A percentile compares a stretch with the other conserved stretches of the same genome.
These are phyloP conservation scores for Aureobasidium melanogenum DNA, from an alignment of 2,329 filamentous ascomycete species.

Conservation along the genomic window DNA sequence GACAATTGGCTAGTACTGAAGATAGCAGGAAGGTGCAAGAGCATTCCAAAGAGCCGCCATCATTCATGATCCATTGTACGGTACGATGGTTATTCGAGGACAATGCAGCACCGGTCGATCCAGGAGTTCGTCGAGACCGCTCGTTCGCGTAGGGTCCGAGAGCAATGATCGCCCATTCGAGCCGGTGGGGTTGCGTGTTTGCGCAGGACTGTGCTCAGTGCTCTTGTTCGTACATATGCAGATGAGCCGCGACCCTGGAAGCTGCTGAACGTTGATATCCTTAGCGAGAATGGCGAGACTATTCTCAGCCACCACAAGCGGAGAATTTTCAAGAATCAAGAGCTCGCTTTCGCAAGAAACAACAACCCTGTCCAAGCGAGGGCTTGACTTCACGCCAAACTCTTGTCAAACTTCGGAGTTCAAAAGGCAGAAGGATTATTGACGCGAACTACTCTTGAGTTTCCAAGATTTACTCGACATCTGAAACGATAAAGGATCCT, in stretches of 20 bases:
- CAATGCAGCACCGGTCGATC: not conserved
- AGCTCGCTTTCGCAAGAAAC: not conserved
- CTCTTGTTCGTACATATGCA: not conserved
- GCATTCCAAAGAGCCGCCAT: not conserved
- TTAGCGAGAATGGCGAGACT: constrained; percentile 1
- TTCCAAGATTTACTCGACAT: not conserved
- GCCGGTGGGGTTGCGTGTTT: not conserved
- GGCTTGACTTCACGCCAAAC: not conserved
- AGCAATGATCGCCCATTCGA: not conserved
- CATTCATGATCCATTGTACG: not conserved
- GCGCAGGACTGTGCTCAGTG: constrained; percentile 1
- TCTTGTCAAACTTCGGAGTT: not conserved
- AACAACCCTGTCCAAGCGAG: not conserved
- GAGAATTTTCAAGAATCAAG: not conserved
- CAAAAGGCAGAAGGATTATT: not conserved
- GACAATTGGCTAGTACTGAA: not conserved
- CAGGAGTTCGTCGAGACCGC: not conserved
- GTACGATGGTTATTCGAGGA: not conserved
- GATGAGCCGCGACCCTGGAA: not conserved
- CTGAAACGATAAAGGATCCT: not conserved
- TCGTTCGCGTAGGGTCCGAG: not conserved
- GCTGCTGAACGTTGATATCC: not conserved
- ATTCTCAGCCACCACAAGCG: not conserved
- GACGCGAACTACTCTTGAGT: not conserved
- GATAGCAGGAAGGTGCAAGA: not conserved